Conservation (phyloP, 1,284 basidiomycete genomes). For the Sanghuangporus weigelae region DNA sequence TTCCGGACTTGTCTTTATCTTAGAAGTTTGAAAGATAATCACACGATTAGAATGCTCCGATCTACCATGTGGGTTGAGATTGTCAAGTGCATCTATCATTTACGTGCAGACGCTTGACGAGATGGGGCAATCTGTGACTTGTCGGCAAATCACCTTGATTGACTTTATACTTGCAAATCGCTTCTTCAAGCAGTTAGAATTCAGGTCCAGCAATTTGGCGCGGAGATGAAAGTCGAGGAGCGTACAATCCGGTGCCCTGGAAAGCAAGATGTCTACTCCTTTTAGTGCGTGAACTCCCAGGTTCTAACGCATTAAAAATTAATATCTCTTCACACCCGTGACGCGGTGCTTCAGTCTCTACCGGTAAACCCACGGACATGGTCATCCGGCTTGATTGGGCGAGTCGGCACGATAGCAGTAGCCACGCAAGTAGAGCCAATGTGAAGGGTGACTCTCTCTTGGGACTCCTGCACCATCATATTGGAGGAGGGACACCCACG, state of each 20-base stretch:
- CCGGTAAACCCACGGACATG: background rate
- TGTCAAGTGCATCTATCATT: background rate
- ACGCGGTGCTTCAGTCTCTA: background rate
- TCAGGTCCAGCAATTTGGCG: background rate
- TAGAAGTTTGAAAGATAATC: background rate
- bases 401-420: background rate
- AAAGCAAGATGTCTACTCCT: background rate
- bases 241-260: background rate
- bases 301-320: background rate
- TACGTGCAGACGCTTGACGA: background rate
- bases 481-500: constrained; percentile 5
- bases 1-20: background rate
- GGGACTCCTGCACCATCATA: background rate
- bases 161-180: background rate
- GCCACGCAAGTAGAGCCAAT: background rate
- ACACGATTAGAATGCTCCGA: background rate
- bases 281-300: background rate
- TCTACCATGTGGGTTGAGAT: background rate
- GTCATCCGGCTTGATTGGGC: background rate
- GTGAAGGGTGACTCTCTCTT: constrained; percentile 2
- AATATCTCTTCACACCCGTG: background rate
- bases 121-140: background rate
- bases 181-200: background rate
- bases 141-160: background rate
- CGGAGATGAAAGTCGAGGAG: background rate